Evolutionary conservation across 352 stramenopile genomes (phyloP), one percentile per base, ranked within the genome.

Genomic region (Globisporangium perplexum): DNA sequence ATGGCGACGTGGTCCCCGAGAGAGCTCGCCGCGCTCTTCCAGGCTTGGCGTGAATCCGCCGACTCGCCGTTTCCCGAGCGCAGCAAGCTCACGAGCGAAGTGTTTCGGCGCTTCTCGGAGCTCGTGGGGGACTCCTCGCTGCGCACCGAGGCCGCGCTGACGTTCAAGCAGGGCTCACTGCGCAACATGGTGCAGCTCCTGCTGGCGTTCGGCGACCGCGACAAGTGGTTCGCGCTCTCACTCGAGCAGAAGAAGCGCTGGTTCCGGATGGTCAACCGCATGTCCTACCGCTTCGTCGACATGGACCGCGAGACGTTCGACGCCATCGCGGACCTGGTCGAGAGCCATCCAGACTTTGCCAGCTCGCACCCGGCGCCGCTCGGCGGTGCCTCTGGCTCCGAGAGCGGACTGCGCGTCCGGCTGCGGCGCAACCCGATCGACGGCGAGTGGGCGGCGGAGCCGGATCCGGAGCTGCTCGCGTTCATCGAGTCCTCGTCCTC

Each of bases 181-280:
- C 56, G 55, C 41, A 62, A 62, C 48, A 62, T 56, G 39, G 23
- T 22, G 23, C 50, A 42, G 28, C 55, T 62, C 48, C 39, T 62
- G 11, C 51, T 56, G 47, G 55, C 47, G 30, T 62, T 62, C 39
- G 42, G 26, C 18, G 48, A 62, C 55, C 49, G n/a, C 28, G 47
- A 45, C 41, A 39, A 33, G 41, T 62, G 55, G 55, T 62, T 62
- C 23, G 30, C 23, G 41, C 50, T 62, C 55, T 36, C 48, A 2
- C 24, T 30, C 31, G 55, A 55, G 47, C 55, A 62, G 23, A 62
- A 62, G 50, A 50, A 52, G 41, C 45, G 15, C 22, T 62, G 55
- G 55, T 62, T 62, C 31, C 56, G 56, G 48, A 50, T 56, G 47
- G 55, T 62, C 14, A 62, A 62, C 31, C 47, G 55, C 42, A 50